A percentile compares a stretch with the other conserved stretches of the same genome.
Conservation (phyloP, 768 basidiomycete species). For the Mycena polygramma region DNA sequence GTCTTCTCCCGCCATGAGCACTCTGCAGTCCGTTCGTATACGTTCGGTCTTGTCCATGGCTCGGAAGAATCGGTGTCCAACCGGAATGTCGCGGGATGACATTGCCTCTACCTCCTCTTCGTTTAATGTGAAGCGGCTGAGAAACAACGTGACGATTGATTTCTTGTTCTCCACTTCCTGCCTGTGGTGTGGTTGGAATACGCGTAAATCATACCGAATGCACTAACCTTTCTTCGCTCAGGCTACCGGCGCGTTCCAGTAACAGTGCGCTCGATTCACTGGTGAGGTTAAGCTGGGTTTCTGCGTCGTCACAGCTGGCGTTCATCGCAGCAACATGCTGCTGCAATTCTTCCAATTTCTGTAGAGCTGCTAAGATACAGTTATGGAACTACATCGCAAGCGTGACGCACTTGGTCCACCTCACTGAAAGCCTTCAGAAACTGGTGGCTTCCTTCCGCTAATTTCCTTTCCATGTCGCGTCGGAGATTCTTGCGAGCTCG, state of each 20-base stretch:
- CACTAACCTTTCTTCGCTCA: slow-evolving; percentile 78
- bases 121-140: slow-evolving; percentile 86
- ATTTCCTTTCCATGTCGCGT: slow-evolving; percentile 85
- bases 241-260: slow-evolving; percentile 84
- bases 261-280: slow-evolving; percentile 83
- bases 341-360: slow-evolving; percentile 91
- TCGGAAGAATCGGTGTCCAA: slow-evolving; percentile 81
- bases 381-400: slow-evolving; percentile 15
- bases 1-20: slow-evolving; percentile 89
- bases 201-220: background rate
- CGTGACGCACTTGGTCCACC: slow-evolving; percentile 85
- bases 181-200: slow-evolving; percentile 51
- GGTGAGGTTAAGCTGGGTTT: slow-evolving; percentile 79
- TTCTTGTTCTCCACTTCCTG: slow-evolving; percentile 78
- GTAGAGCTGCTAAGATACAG: slow-evolving; percentile 26
- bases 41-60: slow-evolving; percentile 89
- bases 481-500: slow-evolving; percentile 84
- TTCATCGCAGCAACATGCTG: slow-evolving; percentile 86
- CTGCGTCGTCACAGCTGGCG: slow-evolving; percentile 84
- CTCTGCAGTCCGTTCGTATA: slow-evolving; percentile 87
- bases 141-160: slow-evolving; percentile 83
- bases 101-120: slow-evolving; percentile 81
- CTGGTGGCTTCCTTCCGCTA: slow-evolving; percentile 84
- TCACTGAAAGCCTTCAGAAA: slow-evolving; percentile 90
- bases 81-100: slow-evolving; percentile 81